Conservation (phyloP, 2,329 filamentous ascomycete genomes). For the Volutella citrinella region DNA sequence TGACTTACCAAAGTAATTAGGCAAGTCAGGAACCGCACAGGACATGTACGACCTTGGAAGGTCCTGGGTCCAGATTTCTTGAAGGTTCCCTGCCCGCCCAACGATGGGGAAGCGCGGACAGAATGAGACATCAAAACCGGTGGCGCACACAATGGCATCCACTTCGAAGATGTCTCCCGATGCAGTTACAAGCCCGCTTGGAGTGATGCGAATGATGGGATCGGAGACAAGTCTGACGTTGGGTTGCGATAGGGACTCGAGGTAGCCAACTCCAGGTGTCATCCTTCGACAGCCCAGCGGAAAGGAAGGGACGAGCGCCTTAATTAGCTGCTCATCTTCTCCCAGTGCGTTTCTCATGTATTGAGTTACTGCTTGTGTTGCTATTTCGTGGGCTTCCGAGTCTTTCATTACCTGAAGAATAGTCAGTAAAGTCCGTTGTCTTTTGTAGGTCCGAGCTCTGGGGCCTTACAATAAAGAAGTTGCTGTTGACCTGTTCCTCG, state of each 20-base stretch:
- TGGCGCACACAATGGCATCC: slow-evolving; percentile 3
- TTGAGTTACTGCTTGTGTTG: slow-evolving; percentile 4
- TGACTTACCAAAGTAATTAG: slow-evolving; percentile 9
- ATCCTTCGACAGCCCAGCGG: slow-evolving; percentile 9
- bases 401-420: too few species aligned
- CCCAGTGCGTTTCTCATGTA: slow-evolving; percentile 9
- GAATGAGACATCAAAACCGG: slow-evolving; percentile 11
- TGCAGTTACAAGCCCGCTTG: slow-evolving; percentile 1
- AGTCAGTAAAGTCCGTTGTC: too few species aligned
- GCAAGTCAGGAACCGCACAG: slow-evolving; percentile 4
- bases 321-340: slow-evolving; percentile 6
- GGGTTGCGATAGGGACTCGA: slow-evolving; percentile 2
- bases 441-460: too few species aligned
- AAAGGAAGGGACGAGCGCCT: slow-evolving; percentile 8
- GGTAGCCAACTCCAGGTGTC: slow-evolving; percentile 8
- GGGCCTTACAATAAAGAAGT: slow-evolving; percentile 10
- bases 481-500: slow-evolving; percentile 7
- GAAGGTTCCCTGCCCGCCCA: slow-evolving; percentile 4
- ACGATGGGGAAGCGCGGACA: slow-evolving; percentile 7
- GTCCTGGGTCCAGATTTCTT: slow-evolving; percentile 2
- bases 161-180: slow-evolving; percentile 5
- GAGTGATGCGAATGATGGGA: slow-evolving; percentile 1
- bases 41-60: slow-evolving; percentile 11
- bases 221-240: slow-evolving; percentile 6
- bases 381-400: slow-evolving; percentile 4